Percentiles rank a stretch among this genome's conserved stretches.
phyloP scores from a whole-genome alignment of 371 early-diverging fungal genomes.

The Syncephalastrum sp. region DNA sequence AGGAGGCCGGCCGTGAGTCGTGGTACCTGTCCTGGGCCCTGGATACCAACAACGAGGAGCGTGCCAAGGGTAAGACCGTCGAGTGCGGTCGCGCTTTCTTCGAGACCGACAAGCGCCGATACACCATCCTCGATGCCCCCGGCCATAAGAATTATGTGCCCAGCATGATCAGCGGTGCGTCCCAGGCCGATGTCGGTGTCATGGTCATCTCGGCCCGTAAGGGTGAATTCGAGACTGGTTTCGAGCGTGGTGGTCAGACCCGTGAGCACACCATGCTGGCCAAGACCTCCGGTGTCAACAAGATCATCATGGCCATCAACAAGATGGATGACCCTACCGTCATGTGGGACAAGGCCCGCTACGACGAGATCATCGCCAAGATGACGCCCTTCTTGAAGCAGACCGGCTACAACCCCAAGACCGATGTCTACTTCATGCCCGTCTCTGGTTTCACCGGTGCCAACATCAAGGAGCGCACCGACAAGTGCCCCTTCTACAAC shows the following conservation, averaged over 20 bases:
- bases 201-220: conserved; percentile 97
- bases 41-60: conserved; percentile 94
- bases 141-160: conserved; percentile 99
- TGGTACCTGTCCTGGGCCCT: conserved; percentile 99
- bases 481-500: conserved; percentile 73
- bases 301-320: conserved; percentile 91
- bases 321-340: conserved; percentile 99
- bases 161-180: conserved; percentile 98
- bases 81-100: conserved; percentile 98
- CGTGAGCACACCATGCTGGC: conserved; percentile 98
- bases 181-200: conserved; percentile 97
- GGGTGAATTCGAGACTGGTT: conserved; percentile 99
- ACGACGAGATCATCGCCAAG: conserved; percentile 83
- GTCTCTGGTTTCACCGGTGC: conserved; percentile 96
- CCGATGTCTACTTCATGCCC: conserved; percentile 86
- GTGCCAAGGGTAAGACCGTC: conserved; percentile 97
- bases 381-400: conserved; percentile 88
- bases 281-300: conserved; percentile 95
- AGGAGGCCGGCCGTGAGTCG: conserved; percentile 93
- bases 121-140: conserved; percentile 98
- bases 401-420: conserved; percentile 91
- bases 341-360: conserved; percentile 85
- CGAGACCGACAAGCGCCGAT: conserved; percentile 92
- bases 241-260: conserved; percentile 99
- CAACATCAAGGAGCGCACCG: conserved; percentile 86